Evolutionary conservation across 495 filamentous ascomycete genomes (phyloP), one percentile per base, ranked within the genome.

Genomic region (Corynascus novoguineensis): DNA sequence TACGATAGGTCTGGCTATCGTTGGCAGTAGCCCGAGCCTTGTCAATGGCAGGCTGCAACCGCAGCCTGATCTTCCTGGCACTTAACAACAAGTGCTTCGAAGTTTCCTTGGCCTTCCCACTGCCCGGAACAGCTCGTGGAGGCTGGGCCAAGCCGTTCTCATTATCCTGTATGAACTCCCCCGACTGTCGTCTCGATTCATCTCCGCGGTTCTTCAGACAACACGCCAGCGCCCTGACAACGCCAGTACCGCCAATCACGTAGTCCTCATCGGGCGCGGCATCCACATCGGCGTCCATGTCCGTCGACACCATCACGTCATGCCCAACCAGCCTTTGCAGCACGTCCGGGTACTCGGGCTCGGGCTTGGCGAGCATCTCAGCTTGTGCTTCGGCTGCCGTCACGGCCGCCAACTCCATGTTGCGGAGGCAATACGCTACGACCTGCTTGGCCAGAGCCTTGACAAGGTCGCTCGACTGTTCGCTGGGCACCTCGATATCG

Each of bases 361-460:
- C 77, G 5, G 64, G 55, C 9, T 74, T 71, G 11, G 61, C 65
- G n/a, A 61, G 67, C 25, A 60, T 58, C 21, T 70, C 66, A 9
- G 61, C 57, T 46, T 68, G 61, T 8, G 66, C 62, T 4, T 56
- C 47, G 6, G 60, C 57, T 1, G 57, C 29, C 24, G 53, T 49
- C 6, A 12, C 42, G 11, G 60, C 49, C 44, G 46, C 55, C 22
- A 63, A 42, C 47, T 97, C 90, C 71, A 98, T 84, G 62, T 98
- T 98, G 28, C 86, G 81, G 58, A 98, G 82, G 53, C 88, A 96
- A 66, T 96, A 96, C 3, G 91, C 92, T 9, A 97, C 85, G 38
- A 97, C 88, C 66, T 95, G 90, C 58, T 90, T 92, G 11, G 90
- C 95, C 55, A 98, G 75, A 8, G 89, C 92, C 70, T 90, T 95